Conservation (phyloP, 78 protist species). For the Dictyostelium capitatum region DNA sequence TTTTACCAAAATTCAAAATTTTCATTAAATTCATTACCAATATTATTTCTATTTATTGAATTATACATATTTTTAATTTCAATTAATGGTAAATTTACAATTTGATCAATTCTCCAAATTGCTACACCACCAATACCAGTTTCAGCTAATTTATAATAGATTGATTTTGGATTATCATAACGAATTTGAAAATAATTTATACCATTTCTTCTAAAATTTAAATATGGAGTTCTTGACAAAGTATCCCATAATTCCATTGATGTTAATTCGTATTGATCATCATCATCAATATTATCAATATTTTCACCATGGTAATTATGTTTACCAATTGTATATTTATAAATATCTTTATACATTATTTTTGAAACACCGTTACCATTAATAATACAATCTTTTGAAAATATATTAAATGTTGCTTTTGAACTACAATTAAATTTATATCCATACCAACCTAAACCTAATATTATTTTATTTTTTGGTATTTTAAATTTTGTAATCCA, state of each 20-base stretch:
- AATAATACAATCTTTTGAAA: not conserved
- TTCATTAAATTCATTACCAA: not conserved
- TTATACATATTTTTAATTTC: not conserved
- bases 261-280: too few species aligned
- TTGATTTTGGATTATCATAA: constrained; percentile 1
- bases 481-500: not conserved
- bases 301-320: not conserved
- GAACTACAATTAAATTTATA: not conserved
- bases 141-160: not conserved
- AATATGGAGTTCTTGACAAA: not conserved
- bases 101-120: not conserved
- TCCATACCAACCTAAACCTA: not conserved
- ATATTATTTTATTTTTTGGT: not conserved
- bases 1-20: not conserved
- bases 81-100: not conserved
- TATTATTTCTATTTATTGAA: not conserved
- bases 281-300: too few species aligned
- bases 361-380: not conserved
- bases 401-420: not conserved
- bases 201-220: not conserved
- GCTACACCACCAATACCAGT: not conserved
- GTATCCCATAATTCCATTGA: not conserved
- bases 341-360: not conserved
- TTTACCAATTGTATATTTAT: not conserved
- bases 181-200: not conserved